Evolutionary conservation across 129 eudicot genomes (phyloP).

Genomic region (Logfia minima): DNA sequence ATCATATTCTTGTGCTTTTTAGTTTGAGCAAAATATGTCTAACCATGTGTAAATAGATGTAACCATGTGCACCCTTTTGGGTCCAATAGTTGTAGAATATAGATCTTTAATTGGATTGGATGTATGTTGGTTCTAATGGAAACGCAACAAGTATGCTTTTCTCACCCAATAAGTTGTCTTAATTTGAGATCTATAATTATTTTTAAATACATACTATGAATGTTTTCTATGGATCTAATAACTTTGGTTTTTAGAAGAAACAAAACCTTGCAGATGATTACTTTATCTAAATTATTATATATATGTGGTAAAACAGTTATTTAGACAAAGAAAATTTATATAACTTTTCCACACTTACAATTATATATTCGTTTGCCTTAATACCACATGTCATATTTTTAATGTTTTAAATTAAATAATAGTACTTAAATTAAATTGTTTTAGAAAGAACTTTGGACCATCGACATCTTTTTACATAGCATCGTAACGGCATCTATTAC

Average conservation of each 20-base stretch:
- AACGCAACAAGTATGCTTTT: constrained; percentile 17
- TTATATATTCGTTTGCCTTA: too few species aligned
- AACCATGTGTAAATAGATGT: constrained; percentile 27
- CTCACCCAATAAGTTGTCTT: constrained; percentile 6
- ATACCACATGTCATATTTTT: too few species aligned
- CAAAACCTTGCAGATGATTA: too few species aligned
- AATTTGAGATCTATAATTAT: constrained; percentile 24
- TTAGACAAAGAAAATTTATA: too few species aligned
- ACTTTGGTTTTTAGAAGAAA: not conserved
- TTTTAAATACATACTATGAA: not conserved
- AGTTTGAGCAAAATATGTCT: not conserved
- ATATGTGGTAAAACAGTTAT: too few species aligned
- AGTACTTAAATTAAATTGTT: not conserved
- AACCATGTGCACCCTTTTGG: constrained; percentile 32
- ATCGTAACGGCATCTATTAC: constrained; percentile 12
- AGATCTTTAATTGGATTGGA: constrained; percentile 24
- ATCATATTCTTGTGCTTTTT: not conserved
- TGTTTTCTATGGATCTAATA: constrained; percentile 11
- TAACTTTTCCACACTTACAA: too few species aligned
- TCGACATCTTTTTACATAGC: constrained; percentile 15
- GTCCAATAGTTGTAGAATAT: constrained; percentile 3
- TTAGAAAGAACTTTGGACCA: not conserved
- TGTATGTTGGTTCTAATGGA: constrained; percentile 25
- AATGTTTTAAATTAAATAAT: not conserved
- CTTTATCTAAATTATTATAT: too few species aligned